A percentile compares a stretch with the other conserved stretches of the same genome.
Evolutionary conservation across 805 yeast species (phyloP).

Genomic region (Myxozyma monticola): DNA sequence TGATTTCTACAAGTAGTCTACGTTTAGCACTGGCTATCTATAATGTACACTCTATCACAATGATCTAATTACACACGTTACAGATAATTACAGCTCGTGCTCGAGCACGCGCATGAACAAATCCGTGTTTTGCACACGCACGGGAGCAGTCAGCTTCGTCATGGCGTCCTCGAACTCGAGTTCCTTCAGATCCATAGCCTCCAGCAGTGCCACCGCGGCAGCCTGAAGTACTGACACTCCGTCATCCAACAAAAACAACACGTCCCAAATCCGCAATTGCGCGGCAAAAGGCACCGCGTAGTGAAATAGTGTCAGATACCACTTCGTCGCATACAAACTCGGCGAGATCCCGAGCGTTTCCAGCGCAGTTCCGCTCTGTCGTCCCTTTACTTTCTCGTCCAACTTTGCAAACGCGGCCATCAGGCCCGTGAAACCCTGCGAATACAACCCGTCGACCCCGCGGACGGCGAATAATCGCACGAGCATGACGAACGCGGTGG

Average conservation of each 20-base stretch:
- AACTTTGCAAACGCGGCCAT: conserved; percentile 21
- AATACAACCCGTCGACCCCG: conserved; percentile 20
- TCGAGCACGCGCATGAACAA: conserved; percentile 22
- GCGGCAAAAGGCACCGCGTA: conserved; percentile 28
- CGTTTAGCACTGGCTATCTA: too few relatives aligned
- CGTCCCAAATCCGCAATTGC: conserved; percentile 32
- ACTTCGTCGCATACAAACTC: conserved; percentile 28
- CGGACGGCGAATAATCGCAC: conserved; percentile 15
- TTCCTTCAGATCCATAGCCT: conserved; percentile 5
- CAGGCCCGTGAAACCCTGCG: conserved; percentile 23
- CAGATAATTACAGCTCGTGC: conserved; percentile 9
- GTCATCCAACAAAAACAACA: conserved; percentile 21
- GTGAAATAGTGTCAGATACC: conserved; percentile 30
- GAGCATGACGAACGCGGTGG: conserved; percentile 25
- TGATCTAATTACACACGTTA: background rate
- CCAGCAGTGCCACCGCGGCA: conserved; percentile 25
- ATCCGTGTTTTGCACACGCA: conserved; percentile 17
- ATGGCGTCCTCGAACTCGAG: conserved; percentile 25
- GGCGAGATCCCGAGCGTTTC: conserved; percentile 23
- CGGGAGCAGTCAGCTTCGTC: conserved; percentile 8
- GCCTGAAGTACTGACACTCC: conserved; percentile 26
- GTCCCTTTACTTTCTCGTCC: background rate
- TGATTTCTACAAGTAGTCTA: conserved; percentile 95
- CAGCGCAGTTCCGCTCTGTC: conserved; percentile 12
- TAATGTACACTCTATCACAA: background rate